These are phyloP conservation scores for Zizania latifolia DNA, from an alignment of 176 grass and related monocot genomes.

Conservation along the genomic window DNA sequence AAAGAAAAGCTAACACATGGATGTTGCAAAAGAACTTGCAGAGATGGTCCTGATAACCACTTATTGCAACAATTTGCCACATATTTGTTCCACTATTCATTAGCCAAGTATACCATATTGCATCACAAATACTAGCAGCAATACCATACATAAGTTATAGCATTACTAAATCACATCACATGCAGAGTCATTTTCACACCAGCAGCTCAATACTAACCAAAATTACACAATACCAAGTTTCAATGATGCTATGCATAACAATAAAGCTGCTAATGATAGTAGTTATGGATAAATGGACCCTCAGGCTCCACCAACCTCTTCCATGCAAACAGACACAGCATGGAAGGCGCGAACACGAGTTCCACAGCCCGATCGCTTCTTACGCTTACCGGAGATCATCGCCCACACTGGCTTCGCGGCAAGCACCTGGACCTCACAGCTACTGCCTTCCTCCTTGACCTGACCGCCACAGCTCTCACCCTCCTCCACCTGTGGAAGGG, in stretches of 20 bases:
- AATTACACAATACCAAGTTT: slow-evolving; percentile 40
- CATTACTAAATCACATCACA: slow-evolving; percentile 18
- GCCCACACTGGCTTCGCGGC: slow-evolving; percentile 21
- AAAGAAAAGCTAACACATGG: neutral
- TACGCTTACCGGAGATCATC: slow-evolving; percentile 29
- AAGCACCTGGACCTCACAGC: neutral
- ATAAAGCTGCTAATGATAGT: slow-evolving; percentile 10
- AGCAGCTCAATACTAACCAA: slow-evolving; percentile 3
- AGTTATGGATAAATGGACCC: slow-evolving; percentile 24
- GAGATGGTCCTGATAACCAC: neutral
- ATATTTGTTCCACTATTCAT: neutral
- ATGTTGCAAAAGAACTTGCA: neutral
- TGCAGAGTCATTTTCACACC: slow-evolving; percentile 12
- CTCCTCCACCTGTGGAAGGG: slow-evolving; percentile 15
- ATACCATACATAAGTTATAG: slow-evolving; percentile 30
- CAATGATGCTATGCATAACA: slow-evolving; percentile 18
- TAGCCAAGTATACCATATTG: neutral
- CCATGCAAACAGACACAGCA: neutral
- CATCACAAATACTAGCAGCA: neutral
- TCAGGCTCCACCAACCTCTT: slow-evolving; percentile 37
- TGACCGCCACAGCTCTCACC: neutral
- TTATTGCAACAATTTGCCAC: neutral
- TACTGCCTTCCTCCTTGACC: neutral
- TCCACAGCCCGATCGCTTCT: slow-evolving; percentile 43
- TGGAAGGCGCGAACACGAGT: slow-evolving; percentile 3